A percentile compares a stretch with the other conserved stretches of the same genome.
These are phyloP conservation scores for Arthrobotrys iridis DNA, from an alignment of 2,329 filamentous ascomycete species.

Conservation along the genomic window DNA sequence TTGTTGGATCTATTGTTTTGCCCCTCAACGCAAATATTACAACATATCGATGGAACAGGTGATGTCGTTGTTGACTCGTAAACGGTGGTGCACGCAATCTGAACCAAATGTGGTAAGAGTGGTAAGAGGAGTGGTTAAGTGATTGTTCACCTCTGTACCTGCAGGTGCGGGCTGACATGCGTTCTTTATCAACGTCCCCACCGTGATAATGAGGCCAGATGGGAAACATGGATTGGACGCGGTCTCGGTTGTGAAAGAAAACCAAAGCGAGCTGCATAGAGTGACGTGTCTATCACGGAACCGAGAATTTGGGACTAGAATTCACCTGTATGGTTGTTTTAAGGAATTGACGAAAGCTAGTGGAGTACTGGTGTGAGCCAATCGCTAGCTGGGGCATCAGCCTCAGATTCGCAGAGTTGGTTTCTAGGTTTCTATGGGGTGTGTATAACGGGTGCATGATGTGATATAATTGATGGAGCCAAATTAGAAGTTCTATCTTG, in stretches of 20 bases:
- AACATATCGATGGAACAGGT: not conserved
- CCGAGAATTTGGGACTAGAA: too few species aligned
- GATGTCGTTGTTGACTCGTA: not conserved
- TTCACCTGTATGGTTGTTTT: too few species aligned
- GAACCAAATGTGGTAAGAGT: not conserved
- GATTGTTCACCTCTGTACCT: not conserved
- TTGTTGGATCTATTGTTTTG: too few species aligned
- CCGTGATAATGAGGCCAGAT: not conserved
- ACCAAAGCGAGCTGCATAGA: not conserved
- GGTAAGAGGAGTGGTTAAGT: too few species aligned
- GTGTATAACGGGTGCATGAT: too few species aligned
- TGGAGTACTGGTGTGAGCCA: too few species aligned
- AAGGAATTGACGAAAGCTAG: too few species aligned
- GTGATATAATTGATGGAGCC: too few species aligned
- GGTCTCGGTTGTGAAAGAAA: not conserved
- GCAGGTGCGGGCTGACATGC: not conserved
- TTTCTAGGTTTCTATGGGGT: too few species aligned
- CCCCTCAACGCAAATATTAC: not conserved
- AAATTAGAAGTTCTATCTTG: too few species aligned
- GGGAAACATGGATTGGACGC: not conserved
- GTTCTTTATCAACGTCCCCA: not conserved
- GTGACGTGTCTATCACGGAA: constrained; percentile 11
- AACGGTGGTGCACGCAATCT: not conserved
- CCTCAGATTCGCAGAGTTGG: too few species aligned
- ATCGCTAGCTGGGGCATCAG: too few species aligned